A percentile compares a stretch with the other conserved stretches of the same genome.
These are phyloP conservation scores for Lactarius deliciosus DNA, from an alignment of 768 basidiomycete species.

Conservation along the genomic window DNA sequence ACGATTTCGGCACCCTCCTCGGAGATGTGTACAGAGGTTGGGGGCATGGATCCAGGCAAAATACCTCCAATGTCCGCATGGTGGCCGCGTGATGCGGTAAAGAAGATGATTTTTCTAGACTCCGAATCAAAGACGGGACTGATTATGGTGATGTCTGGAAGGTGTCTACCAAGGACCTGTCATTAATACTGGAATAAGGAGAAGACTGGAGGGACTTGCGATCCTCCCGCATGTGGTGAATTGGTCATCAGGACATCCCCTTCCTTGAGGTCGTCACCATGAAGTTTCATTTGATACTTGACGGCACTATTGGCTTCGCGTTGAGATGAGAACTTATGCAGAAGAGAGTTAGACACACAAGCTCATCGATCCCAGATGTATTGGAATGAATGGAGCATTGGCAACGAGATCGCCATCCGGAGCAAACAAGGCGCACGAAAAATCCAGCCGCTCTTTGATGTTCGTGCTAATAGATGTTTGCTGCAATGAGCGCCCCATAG, in stretches of 20 bases:
- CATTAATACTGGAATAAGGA: conserved; percentile 18
- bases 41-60: conserved; percentile 93
- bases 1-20: conserved; percentile 93
- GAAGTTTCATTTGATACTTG: conserved; percentile 82
- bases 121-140: conserved; percentile 81
- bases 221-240: conserved; percentile 84
- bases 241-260: conserved; percentile 96
- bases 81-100: conserved; percentile 91
- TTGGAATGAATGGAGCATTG: conserved; percentile 90
- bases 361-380: conserved; percentile 86
- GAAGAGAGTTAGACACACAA: conserved; percentile 54
- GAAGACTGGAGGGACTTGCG: conserved; percentile 49
- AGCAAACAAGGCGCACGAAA: conserved; percentile 91
- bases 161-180: conserved; percentile 45
- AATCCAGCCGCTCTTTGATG: conserved; percentile 95
- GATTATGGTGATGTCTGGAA: conserved; percentile 91
- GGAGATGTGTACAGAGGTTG: conserved; percentile 85
- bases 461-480: conserved; percentile 93
- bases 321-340: neutral
- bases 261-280: conserved; percentile 70
- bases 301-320: conserved; percentile 54
- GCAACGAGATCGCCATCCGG: conserved; percentile 95
- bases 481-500: conserved; percentile 88
- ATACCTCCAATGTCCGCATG: conserved; percentile 95
- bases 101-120: conserved; percentile 77